These are phyloP conservation scores for Logfia minima DNA, from an alignment of 129 eudicot genomes.

Conservation along the genomic window DNA sequence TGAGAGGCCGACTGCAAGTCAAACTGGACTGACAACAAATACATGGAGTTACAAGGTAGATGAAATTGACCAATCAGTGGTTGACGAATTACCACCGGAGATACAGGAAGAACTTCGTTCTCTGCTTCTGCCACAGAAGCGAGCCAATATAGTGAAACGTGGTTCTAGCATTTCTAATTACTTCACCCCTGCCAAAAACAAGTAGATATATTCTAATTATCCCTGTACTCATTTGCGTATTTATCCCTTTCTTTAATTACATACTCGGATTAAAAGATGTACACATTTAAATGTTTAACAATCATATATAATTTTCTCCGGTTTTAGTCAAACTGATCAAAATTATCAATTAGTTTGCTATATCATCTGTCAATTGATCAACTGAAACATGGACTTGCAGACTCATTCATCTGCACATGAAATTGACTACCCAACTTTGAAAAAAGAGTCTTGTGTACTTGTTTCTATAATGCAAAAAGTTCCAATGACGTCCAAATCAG, in stretches of 20 bases:
- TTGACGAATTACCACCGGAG: conserved; percentile 71
- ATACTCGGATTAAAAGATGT: neutral
- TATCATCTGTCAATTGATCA: neutral
- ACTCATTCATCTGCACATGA: conserved; percentile 1
- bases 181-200: conserved; percentile 50
- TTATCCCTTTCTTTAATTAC: neutral
- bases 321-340: neutral
- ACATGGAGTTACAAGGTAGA: conserved; percentile 67
- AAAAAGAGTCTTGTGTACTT: neutral
- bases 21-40: conserved; percentile 22
- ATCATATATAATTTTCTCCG: neutral
- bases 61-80: conserved; percentile 73
- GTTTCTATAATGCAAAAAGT: neutral
- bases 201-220: conserved; percentile 5
- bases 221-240: neutral
- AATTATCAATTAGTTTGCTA: neutral
- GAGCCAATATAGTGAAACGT: conserved; percentile 41
- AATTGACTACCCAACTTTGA: neutral
- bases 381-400: neutral
- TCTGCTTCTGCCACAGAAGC: conserved; percentile 67
- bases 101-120: conserved; percentile 69
- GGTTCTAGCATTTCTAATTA: conserved; percentile 70
- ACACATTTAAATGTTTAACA: neutral
- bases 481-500: neutral
- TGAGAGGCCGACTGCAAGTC: conserved; percentile 22